phyloP scores from a whole-genome alignment of 768 basidiomycete genomes.

The Filobasidium floriforme region DNA sequence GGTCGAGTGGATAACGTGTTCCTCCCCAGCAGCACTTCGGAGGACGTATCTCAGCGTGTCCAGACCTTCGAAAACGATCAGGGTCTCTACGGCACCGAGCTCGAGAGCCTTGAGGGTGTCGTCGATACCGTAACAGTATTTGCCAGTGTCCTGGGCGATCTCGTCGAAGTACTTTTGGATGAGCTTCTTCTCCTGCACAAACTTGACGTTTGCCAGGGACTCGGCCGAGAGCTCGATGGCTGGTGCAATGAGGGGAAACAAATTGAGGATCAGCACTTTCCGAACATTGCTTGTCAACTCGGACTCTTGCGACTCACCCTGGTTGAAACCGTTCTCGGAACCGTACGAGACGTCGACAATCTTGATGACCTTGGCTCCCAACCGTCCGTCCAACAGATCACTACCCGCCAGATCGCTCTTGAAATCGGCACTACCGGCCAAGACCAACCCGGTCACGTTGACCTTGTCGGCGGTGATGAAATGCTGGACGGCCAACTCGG shows the following conservation, averaged over 20 bases:
- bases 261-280: not conserved
- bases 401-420: constrained; percentile 94
- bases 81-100: constrained; percentile 89
- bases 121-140: constrained; percentile 94
- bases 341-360: constrained; percentile 98
- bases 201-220: constrained; percentile 94
- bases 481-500: constrained; percentile 92
- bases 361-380: constrained; percentile 77
- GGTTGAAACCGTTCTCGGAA: constrained; percentile 98
- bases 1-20: constrained; percentile 65
- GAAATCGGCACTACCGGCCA: constrained; percentile 96
- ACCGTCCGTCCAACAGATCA: constrained; percentile 87
- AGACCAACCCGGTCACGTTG: constrained; percentile 89
- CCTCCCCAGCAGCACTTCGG: constrained; percentile 88
- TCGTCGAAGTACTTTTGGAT: constrained; percentile 99
- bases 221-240: constrained; percentile 96
- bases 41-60: constrained; percentile 81
- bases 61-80: constrained; percentile 97
- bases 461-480: constrained; percentile 97
- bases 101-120: constrained; percentile 95
- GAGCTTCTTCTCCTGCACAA: constrained; percentile 95
- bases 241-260: constrained; percentile 36
- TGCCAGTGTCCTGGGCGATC: constrained; percentile 92
- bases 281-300: not conserved
- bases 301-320: constrained; percentile 51